Evolutionary conservation across 2,329 filamentous ascomycete genomes (phyloP), one percentile per base, ranked within the genome.

Genomic region (Trichoderma hamatum): DNA sequence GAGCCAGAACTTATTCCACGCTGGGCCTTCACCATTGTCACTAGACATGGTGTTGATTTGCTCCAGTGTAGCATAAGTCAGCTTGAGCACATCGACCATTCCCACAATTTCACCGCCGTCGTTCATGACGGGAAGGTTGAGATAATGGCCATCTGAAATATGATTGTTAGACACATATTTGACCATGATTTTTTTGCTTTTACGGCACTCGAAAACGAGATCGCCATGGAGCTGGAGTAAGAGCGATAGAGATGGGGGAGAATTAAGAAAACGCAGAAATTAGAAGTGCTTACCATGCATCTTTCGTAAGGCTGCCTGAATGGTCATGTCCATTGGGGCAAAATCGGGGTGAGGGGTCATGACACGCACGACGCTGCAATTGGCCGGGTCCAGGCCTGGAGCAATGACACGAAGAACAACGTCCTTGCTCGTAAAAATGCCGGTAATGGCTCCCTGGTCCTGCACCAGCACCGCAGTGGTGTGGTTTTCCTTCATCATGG

Each of bases 1-100:
- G 73, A 98, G 85, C 96, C 96, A 99, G 83, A 99, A 99, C 81
- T 98, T 99, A 84, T 97, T 98, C 96, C 96, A 99, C 7, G 96
- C 96, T 5, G 96, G 96, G 0, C 96, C 96, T 81, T 99, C 96
- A 74, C 89, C 93, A 77, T 97, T 95, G 52, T 88, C 88, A 65
- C 90, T 94, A 51, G 88, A 90, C 90, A 99, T 98, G 70, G 93
- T 94, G 84, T 98, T 98, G 81, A 97, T 94, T 84, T 97, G 95
- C 81, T 99, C 96, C 65, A 99, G 87, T 5, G 96, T 99, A 61
- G 96, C 96, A 81, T 99, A 99, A 26, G 96, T 99, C 76, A 99
- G 86, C 83, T 98, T 98, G 71, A 99, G 88, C 70, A 99, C 96
- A 80, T 99, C 96, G 30, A 99, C 96, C 96, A 99, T 99, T 76